phyloP scores from a whole-genome alignment of 2,329 filamentous ascomycete genomes.

The Fusarium marasasianum region DNA sequence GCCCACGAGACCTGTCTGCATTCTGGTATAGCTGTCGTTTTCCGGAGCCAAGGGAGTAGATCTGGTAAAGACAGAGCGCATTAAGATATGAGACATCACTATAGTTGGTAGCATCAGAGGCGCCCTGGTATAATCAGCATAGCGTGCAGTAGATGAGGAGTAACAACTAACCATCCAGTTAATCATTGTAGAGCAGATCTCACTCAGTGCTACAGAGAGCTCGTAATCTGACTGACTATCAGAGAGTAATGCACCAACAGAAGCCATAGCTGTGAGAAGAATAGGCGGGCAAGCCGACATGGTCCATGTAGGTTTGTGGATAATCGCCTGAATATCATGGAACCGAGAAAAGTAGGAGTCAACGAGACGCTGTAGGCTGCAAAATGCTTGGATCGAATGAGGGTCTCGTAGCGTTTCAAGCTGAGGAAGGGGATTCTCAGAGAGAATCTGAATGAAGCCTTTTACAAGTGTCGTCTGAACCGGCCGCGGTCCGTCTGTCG shows the following conservation, averaged over 20 bases:
- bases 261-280: not conserved
- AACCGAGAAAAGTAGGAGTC: not conserved
- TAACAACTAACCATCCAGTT: not conserved
- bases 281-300: not conserved
- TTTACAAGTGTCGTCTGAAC: not conserved
- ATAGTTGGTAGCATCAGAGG: not conserved
- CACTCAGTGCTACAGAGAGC: not conserved
- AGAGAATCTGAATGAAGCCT: not conserved
- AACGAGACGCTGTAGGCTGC: not conserved
- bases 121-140: not conserved
- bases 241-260: not conserved
- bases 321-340: not conserved
- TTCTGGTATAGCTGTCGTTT: not conserved
- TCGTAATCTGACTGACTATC: not conserved
- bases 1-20: not conserved
- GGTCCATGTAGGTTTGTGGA: not conserved
- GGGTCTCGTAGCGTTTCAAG: not conserved
- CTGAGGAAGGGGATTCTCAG: not conserved
- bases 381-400: not conserved
- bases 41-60: not conserved
- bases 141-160: accelerated
- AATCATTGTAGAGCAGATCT: not conserved
- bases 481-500: not conserved
- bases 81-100: not conserved
- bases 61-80: not conserved